Base-by-base conservation (phyloP, 2,329 filamentous ascomycete genomes). In the Botryotinia convoluta region DNA sequence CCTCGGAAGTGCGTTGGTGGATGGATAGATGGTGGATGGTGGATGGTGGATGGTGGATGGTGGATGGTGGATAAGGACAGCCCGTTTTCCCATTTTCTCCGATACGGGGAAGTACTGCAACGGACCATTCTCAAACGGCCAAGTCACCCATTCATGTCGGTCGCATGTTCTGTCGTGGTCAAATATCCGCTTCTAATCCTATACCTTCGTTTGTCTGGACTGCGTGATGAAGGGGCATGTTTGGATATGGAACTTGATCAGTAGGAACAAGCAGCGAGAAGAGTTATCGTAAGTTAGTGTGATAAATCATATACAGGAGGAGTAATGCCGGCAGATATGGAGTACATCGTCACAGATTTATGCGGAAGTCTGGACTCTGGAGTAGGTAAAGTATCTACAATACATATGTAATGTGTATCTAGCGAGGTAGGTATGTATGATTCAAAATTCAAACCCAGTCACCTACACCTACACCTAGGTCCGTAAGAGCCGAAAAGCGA, bases 71-170 rank as follows among this genome's bases (percentile, higher is more conserved):
- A 44, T 57, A 57, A 69, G 9, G 48, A 57, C 48, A 48, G 37
- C 35, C 48, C 5, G n/a, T 29, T 37, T 68, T 57, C 37, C 26
- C 39, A 22, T 39, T 51, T 22, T 42, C 65, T 44, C 65, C 48
- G 65, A 57, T 29, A 57, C 48, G 65, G 45, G 65, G 65, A 57
- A 42, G 37, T 16, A 32, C 48, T 59, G 20, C 37, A 57, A 18
- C 48, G 65, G 65, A 57, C 65, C 65, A 69, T 69, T 69, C 65
- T 69, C 37, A 42, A 69, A 42, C 65, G 65, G 54, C 65, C 65
- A 69, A 57, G 48, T 69, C 65, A 69, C 65, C 29, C 37, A 57
- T 69, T 69, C 65, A 57, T 69, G 48, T 42, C 65, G 65, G 65
- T 57, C 44, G 35, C 32, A 42, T 57, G 26, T 20, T 69, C 65